Evolutionary conservation across 441 rosid species (phyloP).

Genomic region (Adansonia madagascariensis): DNA sequence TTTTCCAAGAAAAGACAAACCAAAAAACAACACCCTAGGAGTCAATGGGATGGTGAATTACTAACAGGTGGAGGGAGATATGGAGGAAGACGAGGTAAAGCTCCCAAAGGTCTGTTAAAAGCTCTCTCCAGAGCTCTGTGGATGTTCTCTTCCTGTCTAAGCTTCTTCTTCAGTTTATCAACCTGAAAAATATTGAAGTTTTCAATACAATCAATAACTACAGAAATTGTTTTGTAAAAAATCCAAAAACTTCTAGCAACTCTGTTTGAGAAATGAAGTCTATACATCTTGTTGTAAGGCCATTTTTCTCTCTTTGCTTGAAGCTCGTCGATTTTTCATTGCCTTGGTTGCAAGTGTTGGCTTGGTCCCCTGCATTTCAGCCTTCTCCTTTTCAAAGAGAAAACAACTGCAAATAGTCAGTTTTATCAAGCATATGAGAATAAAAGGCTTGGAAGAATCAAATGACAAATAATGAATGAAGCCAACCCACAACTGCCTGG

Average conservation of each 20-base stretch:
- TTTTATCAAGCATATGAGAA: neutral
- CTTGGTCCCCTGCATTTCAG: constrained; percentile 48
- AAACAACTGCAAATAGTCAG: neutral
- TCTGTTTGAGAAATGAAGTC: neutral
- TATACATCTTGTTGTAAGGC: constrained; percentile 77
- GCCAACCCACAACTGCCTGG: neutral
- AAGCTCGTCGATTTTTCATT: constrained; percentile 34
- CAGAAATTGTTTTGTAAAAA: constrained; percentile 9
- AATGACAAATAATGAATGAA: neutral
- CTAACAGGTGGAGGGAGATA: constrained; percentile 79
- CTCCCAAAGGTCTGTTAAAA: constrained; percentile 79
- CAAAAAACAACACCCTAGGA: neutral
- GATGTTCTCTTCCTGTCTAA: constrained; percentile 77
- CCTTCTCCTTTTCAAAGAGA: constrained; percentile 41
- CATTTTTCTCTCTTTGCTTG: constrained; percentile 54
- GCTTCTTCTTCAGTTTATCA: constrained; percentile 81
- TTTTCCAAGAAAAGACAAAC: neutral
- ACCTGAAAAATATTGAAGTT: constrained; percentile 49
- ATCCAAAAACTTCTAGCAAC: neutral
- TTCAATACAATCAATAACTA: neutral
- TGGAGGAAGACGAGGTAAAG: constrained; percentile 91
- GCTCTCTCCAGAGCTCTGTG: constrained; percentile 89
- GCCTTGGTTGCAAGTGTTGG: constrained; percentile 42
- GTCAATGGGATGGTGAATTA: constrained; percentile 27
- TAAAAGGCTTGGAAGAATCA: neutral